Conservation (phyloP, 1,284 basidiomycete species). For the Sanguinoderma infundibulare region DNA sequence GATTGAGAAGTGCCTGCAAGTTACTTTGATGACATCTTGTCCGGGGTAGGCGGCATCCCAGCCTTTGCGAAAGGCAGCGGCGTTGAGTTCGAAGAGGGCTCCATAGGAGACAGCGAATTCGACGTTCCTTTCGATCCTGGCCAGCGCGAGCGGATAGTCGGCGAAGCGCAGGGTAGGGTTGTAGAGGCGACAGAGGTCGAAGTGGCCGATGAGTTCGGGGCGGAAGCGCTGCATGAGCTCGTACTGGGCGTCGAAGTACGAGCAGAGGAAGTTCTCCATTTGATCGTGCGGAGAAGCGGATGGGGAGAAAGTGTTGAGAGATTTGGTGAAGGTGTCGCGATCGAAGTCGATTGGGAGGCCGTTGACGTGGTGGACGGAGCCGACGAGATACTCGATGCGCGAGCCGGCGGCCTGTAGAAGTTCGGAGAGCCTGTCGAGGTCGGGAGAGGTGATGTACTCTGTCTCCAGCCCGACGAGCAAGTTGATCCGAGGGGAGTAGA, state of each 20-base stretch:
- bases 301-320: constrained; percentile 50
- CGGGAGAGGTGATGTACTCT: constrained; percentile 79
- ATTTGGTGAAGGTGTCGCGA: constrained; percentile 64
- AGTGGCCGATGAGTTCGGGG: constrained; percentile 93
- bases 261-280: constrained; percentile 56
- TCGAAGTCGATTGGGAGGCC: constrained; percentile 95
- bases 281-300: constrained; percentile 14
- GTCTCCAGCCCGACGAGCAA: constrained; percentile 94
- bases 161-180: constrained; percentile 59
- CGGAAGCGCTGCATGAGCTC: constrained; percentile 69
- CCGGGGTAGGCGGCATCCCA: constrained; percentile 90
- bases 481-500: constrained; percentile 66
- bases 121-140: constrained; percentile 80
- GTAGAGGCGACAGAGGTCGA: constrained; percentile 90
- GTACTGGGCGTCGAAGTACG: constrained; percentile 87
- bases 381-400: constrained; percentile 89
- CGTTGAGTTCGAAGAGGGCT: constrained; percentile 92
- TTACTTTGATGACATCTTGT: constrained; percentile 74
- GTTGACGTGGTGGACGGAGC: constrained; percentile 92
- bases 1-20: constrained; percentile 27
- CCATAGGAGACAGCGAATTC: constrained; percentile 80
- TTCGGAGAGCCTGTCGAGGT: constrained; percentile 62
- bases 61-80: constrained; percentile 90
- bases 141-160: constrained; percentile 63
- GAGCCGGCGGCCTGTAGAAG: constrained; percentile 49